These are phyloP conservation scores for Neurospora sp. DNA, from an alignment of 495 filamentous ascomycete genomes.

Conservation along the genomic window DNA sequence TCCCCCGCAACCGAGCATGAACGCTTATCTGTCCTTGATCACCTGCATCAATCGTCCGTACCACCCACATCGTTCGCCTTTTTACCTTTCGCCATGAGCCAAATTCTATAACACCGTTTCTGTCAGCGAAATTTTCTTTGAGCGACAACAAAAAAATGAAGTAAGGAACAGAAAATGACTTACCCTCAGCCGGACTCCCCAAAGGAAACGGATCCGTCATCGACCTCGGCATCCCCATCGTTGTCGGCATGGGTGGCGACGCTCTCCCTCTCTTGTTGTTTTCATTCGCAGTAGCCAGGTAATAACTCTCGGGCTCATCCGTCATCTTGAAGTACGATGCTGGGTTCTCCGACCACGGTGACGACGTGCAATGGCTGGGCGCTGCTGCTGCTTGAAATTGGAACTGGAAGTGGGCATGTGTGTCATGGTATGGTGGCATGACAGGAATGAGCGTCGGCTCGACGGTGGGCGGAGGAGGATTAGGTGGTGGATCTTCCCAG, in stretches of 20 bases:
- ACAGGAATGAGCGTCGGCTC: neutral
- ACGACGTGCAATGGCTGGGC: neutral
- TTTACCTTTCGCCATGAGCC: neutral
- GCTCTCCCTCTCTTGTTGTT: neutral
- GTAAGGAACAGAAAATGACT: neutral
- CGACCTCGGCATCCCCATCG: neutral
- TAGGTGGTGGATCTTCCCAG: slow-evolving; percentile 4
- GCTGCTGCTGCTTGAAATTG: slow-evolving; percentile 3
- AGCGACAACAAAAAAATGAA: too few species aligned
- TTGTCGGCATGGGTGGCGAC: neutral
- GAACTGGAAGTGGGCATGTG: neutral
- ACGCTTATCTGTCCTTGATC: neutral
- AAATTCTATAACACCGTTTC: neutral
- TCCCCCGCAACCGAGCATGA: neutral
- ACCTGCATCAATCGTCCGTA: neutral
- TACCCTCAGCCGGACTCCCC: neutral
- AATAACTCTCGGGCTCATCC: slow-evolving; percentile 9
- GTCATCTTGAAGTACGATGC: slow-evolving; percentile 22
- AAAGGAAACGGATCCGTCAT: slow-evolving; percentile 1
- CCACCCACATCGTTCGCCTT: neutral
- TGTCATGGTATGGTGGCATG: neutral
- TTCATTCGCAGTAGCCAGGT: neutral
- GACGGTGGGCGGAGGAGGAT: neutral
- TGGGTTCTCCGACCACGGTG: slow-evolving; percentile 17
- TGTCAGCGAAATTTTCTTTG: neutral